These are phyloP conservation scores for Mycena venus DNA, from an alignment of 768 basidiomycete species.

Conservation along the genomic window DNA sequence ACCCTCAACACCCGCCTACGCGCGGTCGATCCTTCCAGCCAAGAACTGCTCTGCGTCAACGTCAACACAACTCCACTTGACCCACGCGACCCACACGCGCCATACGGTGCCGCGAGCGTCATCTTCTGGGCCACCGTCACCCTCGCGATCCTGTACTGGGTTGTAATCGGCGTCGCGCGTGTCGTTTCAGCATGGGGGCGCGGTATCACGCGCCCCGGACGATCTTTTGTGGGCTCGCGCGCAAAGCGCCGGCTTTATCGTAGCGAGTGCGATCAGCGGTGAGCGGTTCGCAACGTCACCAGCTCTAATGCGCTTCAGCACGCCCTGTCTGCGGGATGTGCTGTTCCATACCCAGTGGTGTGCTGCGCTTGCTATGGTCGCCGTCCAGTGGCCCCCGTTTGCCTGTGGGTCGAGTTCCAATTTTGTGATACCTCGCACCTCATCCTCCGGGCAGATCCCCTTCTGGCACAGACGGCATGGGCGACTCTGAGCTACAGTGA, in stretches of 20 bases:
- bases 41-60: slow-evolving; percentile 87
- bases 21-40: slow-evolving; percentile 88
- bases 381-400: slow-evolving; percentile 95
- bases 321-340: slow-evolving; percentile 93
- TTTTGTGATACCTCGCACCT: slow-evolving; percentile 25
- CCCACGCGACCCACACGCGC: slow-evolving; percentile 62
- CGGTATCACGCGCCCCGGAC: slow-evolving; percentile 70
- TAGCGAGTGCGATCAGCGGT: slow-evolving; percentile 94
- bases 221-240: slow-evolving; percentile 78
- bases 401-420: slow-evolving; percentile 72
- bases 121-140: slow-evolving; percentile 83
- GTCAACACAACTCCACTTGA: slow-evolving; percentile 82
- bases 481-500: slow-evolving; percentile 83
- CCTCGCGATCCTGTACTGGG: slow-evolving; percentile 85
- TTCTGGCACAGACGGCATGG: slow-evolving; percentile 92
- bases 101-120: slow-evolving; percentile 75
- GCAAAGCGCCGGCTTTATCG: slow-evolving; percentile 88
- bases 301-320: slow-evolving; percentile 91
- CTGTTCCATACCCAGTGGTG: slow-evolving; percentile 96
- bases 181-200: slow-evolving; percentile 89
- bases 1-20: slow-evolving; percentile 88
- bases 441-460: slow-evolving; percentile 74
- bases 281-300: slow-evolving; percentile 88
- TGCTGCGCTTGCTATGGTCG: slow-evolving; percentile 89
- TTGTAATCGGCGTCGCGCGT: slow-evolving; percentile 84